Evolutionary conservation across 768 basidiomycete genomes (phyloP).

Genomic region (Suillus americanus): DNA sequence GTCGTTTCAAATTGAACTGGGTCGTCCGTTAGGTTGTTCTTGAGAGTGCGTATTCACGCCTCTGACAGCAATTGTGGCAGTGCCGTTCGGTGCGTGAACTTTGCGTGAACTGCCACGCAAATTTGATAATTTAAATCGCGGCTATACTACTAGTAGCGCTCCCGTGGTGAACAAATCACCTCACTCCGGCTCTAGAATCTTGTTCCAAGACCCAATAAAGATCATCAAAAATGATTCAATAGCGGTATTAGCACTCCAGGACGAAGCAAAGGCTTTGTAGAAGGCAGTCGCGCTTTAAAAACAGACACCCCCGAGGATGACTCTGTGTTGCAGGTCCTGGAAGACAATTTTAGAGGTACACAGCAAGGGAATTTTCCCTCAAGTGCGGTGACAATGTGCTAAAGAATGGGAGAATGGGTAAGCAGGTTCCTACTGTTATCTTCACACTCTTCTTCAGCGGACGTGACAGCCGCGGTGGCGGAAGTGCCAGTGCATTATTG

Average conservation of each 20-base stretch:
- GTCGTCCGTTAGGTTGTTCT: constrained; percentile 1
- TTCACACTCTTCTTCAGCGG: constrained; percentile 39
- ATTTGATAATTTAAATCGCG: background rate
- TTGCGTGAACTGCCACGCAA: background rate
- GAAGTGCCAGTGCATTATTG: constrained; percentile 68
- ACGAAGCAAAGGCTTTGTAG: constrained; percentile 21
- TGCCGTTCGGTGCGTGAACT: constrained; percentile 1
- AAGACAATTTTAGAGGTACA: constrained; percentile 70
- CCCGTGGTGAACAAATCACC: background rate
- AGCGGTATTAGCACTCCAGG: constrained; percentile 32
- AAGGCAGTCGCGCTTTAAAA: constrained; percentile 17
- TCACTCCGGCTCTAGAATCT: background rate
- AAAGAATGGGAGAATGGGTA: constrained; percentile 82
- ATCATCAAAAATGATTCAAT: constrained; percentile 64
- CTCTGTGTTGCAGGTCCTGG: constrained; percentile 42
- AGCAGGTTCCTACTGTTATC: constrained; percentile 26
- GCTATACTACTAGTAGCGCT: background rate
- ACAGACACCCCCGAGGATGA: constrained; percentile 24
- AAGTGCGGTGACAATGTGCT: constrained; percentile 71
- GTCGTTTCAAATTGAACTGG: background rate
- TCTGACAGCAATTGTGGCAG: constrained; percentile 5
- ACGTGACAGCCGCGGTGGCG: constrained; percentile 84
- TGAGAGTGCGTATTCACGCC: constrained; percentile 6
- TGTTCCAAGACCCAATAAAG: constrained; percentile 56
- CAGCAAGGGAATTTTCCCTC: constrained; percentile 80